These are phyloP conservation scores for Monascus purpureus DNA, from an alignment of 495 filamentous ascomycete species.

Conservation along the genomic window DNA sequence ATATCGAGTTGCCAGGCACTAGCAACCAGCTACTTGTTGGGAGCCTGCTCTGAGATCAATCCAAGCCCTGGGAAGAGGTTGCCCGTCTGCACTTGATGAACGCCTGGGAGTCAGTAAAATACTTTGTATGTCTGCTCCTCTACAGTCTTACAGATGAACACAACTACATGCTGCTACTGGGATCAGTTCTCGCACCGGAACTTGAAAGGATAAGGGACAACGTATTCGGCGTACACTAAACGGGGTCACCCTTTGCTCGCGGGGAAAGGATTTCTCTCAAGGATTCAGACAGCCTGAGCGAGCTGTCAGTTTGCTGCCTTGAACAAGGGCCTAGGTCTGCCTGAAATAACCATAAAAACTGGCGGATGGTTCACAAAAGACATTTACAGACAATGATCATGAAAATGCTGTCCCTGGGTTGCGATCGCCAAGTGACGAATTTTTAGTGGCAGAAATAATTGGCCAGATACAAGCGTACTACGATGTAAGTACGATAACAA, in stretches of 20 bases:
- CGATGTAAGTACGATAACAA: slow-evolving; percentile 12
- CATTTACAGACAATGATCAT: slow-evolving; percentile 2
- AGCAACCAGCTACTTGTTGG: slow-evolving; percentile 30
- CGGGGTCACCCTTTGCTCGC: slow-evolving; percentile 30
- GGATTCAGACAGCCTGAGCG: slow-evolving; percentile 11
- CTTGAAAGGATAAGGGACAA: slow-evolving; percentile 15
- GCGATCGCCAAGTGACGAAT: slow-evolving; percentile 4
- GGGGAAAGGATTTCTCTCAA: slow-evolving; percentile 20
- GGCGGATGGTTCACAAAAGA: not conserved
- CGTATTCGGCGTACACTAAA: slow-evolving; percentile 21
- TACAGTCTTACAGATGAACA: slow-evolving; percentile 14
- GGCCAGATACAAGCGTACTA: slow-evolving; percentile 25
- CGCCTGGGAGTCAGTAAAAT: slow-evolving; percentile 9
- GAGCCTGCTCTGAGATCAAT: slow-evolving; percentile 30
- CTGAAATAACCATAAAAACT: not conserved
- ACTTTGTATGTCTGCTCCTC: slow-evolving; percentile 16
- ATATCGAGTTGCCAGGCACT: slow-evolving; percentile 31
- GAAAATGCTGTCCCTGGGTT: slow-evolving; percentile 1
- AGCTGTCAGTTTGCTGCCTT: slow-evolving; percentile 8
- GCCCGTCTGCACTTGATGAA: slow-evolving; percentile 12
- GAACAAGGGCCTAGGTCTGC: slow-evolving; percentile 1
- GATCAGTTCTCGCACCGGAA: slow-evolving; percentile 10
- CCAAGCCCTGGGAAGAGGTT: slow-evolving; percentile 19
- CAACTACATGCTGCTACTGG: slow-evolving; percentile 14
- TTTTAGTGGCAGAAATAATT: slow-evolving; percentile 12